A percentile compares a stretch with the other conserved stretches of the same genome.
Conservation (phyloP, 371 early-diverging fungal species). For the Catenaria anguillulae region DNA sequence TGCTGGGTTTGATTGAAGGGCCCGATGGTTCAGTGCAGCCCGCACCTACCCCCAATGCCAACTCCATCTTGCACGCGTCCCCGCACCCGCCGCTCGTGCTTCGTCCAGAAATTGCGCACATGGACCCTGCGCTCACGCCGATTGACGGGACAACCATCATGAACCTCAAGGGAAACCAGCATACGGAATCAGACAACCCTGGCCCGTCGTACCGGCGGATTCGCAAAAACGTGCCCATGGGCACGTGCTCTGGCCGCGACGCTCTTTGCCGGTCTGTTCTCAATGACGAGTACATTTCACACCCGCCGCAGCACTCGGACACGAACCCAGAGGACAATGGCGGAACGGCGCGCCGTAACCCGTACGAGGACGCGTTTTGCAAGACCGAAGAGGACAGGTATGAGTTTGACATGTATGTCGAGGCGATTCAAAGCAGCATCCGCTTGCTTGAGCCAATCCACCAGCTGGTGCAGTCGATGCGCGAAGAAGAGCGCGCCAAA, state of each 20-base stretch:
- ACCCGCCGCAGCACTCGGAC: constrained; percentile 61
- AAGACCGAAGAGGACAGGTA: constrained; percentile 96
- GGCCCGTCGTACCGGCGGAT: constrained; percentile 6
- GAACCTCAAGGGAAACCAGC: constrained; percentile 12
- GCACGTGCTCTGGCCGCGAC: constrained; percentile 71
- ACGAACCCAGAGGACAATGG: constrained; percentile 90
- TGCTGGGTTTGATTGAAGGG: too few species aligned
- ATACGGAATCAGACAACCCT: too few species aligned
- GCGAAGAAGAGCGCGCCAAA: constrained; percentile 54
- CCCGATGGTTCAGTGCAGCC: too few species aligned
- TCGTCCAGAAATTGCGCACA: not conserved
- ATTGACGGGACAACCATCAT: constrained; percentile 14
- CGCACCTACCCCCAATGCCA: not conserved
- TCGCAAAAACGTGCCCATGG: not conserved
- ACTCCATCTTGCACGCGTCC: not conserved
- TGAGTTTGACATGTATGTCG: constrained; percentile 95
- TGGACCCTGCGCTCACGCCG: constrained; percentile 11
- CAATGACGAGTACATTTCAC: constrained; percentile 88
- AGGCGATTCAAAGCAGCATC: constrained; percentile 83
- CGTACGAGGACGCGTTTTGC: constrained; percentile 89
- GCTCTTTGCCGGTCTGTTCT: constrained; percentile 80
- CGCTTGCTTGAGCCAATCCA: constrained; percentile 78
- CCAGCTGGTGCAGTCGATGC: constrained; percentile 57
- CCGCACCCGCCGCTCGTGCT: not conserved
- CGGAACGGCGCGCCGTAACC: constrained; percentile 82